Evolutionary conservation across 495 filamentous ascomycete genomes (phyloP).

Genomic region (Aspergillus haitiensis): DNA sequence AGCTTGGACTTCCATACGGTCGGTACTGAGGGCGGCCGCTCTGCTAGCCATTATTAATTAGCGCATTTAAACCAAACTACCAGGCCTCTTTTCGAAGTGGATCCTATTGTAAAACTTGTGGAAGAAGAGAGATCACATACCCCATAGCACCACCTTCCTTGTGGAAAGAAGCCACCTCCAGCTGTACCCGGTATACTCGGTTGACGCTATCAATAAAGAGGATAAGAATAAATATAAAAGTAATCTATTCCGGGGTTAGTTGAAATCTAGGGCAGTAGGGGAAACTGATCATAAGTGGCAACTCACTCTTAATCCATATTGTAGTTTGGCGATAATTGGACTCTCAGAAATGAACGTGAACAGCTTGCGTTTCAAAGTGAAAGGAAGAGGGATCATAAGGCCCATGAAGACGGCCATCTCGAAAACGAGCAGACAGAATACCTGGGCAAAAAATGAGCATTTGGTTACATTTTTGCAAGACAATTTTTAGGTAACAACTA

Average conservation of each 20-base stretch:
- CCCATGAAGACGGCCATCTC: constrained; percentile 94
- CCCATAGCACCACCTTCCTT: constrained; percentile 48
- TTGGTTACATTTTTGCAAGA: background rate
- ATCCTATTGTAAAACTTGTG: no score
- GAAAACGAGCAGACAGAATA: constrained; percentile 85
- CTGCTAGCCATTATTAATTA: constrained; percentile 33
- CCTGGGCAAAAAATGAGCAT: constrained; percentile 51
- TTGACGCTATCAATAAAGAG: constrained; percentile 99
- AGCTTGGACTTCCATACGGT: constrained; percentile 96
- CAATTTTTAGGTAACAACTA: no score
- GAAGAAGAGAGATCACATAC: constrained; percentile 29
- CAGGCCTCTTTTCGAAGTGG: no score
- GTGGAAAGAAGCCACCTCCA: constrained; percentile 69
- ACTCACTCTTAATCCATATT: constrained; percentile 75
- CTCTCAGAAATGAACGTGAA: constrained; percentile 94
- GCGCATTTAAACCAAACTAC: background rate
- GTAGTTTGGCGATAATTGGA: constrained; percentile 72
- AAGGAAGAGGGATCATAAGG: constrained; percentile 89
- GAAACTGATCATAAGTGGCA: background rate
- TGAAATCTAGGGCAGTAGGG: background rate
- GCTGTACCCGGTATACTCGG: constrained; percentile 93
- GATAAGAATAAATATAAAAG: constrained; percentile 97
- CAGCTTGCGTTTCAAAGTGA: constrained; percentile 79
- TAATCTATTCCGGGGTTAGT: constrained; percentile 63
- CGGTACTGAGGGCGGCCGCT: constrained; percentile 73